Base-by-base conservation (phyloP, 495 filamentous ascomycete species). In the Antarctomyces pellizariae region DNA sequence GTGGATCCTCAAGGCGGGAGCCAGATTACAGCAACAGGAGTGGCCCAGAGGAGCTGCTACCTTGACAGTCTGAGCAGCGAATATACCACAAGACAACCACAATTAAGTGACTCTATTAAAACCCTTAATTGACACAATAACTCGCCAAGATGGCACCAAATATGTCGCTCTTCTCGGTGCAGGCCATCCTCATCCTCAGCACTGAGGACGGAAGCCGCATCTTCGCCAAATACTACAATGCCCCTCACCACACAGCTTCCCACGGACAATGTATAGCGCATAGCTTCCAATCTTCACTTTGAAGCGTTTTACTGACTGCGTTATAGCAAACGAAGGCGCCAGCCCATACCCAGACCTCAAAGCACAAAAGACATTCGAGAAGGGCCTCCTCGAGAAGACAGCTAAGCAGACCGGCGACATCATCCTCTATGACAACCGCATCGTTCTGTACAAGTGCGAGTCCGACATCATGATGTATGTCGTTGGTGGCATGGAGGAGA, bases 381-480 rank as follows among this genome's bases (percentile, higher is more conserved):
- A 93, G 56, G 86, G 80, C 8, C 63, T 97, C 13, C 53, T 92
- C 23, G 78, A 86, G 34, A 97, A 97, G 63, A 97, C 86, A 9
- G 79, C 76, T 37, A 97, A 97, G 57, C 77, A 83, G 42, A 76
- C 67, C 13, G 76, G 72, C 29, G 86, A 97, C 53, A 80, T 97
- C 39, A 90, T 97, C 29, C 66, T 95, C 25, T 95, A 90, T 54
- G 86, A 95, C 50, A 79, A 78, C 52, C 68, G 75, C 36, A 67
- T 95, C 18, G 80, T 95, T 17, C 77, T 95, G 17, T 99, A 90
- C 61, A 95, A 95, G 66, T 72, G 71, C 53, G 86, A 97, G 58
- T 76, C 75, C 37, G 86, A 99, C 50, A 79, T 99, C 15, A 89
- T 90, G 69, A 60, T 97, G 29, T 97, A 92, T 45, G 82, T 93